A percentile compares a stretch with the other conserved stretches of the same genome.
phyloP scores from a whole-genome alignment of 805 yeast species.

The Candida ipomoeae region DNA sequence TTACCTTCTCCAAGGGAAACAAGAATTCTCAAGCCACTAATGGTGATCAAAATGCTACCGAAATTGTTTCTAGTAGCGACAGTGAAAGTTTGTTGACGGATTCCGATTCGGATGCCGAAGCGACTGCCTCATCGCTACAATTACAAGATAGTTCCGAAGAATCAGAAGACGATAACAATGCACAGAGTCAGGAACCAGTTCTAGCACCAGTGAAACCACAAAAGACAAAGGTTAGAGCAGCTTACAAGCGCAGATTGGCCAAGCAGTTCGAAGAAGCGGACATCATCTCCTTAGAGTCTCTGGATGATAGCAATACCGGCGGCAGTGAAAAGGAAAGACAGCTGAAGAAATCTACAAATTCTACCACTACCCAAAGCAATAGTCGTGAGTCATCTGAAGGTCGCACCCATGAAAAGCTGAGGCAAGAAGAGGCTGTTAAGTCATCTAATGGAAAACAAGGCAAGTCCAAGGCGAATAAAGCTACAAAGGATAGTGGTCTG shows the following conservation, averaged over 20 bases:
- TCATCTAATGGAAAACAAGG: not conserved
- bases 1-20: no score
- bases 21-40: not conserved
- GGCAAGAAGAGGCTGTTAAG: not conserved
- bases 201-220: not conserved
- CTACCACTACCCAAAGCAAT: not conserved
- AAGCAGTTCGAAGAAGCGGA: conserved; percentile 10
- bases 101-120: not conserved
- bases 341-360: not conserved
- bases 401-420: not conserved
- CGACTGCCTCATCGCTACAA: no score
- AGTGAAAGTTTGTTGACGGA: not conserved
- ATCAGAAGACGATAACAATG: not conserved
- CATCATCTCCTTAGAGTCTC: conserved; percentile 7
- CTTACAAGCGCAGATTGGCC: conserved; percentile 8
- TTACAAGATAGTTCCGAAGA: no score
- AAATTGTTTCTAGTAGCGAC: not conserved
- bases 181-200: not conserved
- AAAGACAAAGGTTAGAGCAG: conserved; percentile 1
- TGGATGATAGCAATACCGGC: not conserved
- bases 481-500: not conserved
- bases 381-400: not conserved
- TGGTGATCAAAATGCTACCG: not conserved
- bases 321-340: not conserved
- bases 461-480: not conserved